Base-by-base conservation (phyloP, 345 rosid genomes). In the Psidium guajava region DNA sequence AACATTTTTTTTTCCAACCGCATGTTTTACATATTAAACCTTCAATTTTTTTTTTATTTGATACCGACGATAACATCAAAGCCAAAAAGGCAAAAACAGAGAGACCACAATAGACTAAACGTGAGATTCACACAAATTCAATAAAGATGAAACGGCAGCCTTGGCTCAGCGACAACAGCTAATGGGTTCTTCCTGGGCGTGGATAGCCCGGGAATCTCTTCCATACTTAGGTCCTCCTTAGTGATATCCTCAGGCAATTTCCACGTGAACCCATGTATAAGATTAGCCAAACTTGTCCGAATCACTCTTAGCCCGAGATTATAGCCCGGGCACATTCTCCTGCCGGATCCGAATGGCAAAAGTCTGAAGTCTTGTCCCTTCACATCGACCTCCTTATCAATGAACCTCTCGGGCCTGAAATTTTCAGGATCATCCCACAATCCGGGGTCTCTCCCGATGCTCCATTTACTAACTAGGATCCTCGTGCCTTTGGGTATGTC, bases 341-440 rank as follows among this genome's bases (percentile, higher is more conserved):
- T 84, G 20, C 91, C 91, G 3, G 91, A 32, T 20, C 91, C 95
- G 51, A 93, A 93, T 0, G 94, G 95, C 64, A 91, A 82, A 75
- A 93, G 86, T 22, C 87, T 88, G 24, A 87, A 89, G 87, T 91
- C 91, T 86, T 91, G 91, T 0, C 91, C 91, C 83, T 86, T 86
- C n/a, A 82, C 87, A 10, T 87, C 87, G 6, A 87, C 21, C 12
- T 52, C 69, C 73, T 44, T 53, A 58, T 85, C 89, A 16, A 88
- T 28, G 59, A 87, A 85, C 86, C 90, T 86, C 59, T 88, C 87
- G 1, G 90, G 90, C n/a, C 52, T 42, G 84, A 89, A 89, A 42
- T 82, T 83, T 1, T 61, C 47, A 40, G 86, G 88, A 16, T 85
- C 40, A 11, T 85, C 89, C 89, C 90, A 87, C 24, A 87, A 42